phyloP scores from a whole-genome alignment of 495 filamentous ascomycete genomes.

The Penicillium antarcticum region DNA sequence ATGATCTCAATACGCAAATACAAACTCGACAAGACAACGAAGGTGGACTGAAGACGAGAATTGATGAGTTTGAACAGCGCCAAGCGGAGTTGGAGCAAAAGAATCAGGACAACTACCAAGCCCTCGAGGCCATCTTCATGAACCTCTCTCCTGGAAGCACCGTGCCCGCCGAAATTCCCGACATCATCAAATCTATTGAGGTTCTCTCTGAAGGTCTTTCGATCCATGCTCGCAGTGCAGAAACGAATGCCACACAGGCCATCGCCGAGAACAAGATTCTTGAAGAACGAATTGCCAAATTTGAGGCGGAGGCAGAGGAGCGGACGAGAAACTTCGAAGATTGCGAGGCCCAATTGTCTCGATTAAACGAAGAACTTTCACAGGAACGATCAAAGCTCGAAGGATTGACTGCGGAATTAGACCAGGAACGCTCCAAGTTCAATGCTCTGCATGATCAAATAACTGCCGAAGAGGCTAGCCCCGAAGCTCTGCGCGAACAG shows the following conservation, averaged over 20 bases:
- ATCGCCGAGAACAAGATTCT: constrained; percentile 43
- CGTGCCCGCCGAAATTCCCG: constrained; percentile 54
- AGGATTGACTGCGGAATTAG: constrained; percentile 60
- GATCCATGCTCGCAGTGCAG: constrained; percentile 41
- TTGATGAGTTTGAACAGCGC: constrained; percentile 48
- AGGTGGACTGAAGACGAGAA: constrained; percentile 39
- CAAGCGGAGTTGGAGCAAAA: constrained; percentile 43
- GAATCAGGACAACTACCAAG: constrained; percentile 50
- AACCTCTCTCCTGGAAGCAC: constrained; percentile 55
- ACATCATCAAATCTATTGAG: constrained; percentile 62
- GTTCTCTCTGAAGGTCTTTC: constrained; percentile 55
- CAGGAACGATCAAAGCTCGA: constrained; percentile 56
- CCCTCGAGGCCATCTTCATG: constrained; percentile 59
- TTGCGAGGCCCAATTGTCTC: constrained; percentile 35
- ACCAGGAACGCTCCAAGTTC: constrained; percentile 63
- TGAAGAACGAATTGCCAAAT: constrained; percentile 46
- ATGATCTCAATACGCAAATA: constrained; percentile 42
- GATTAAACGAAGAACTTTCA: constrained; percentile 39
- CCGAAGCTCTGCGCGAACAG: constrained; percentile 67
- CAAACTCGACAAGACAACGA: constrained; percentile 50
- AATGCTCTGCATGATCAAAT: constrained; percentile 63
- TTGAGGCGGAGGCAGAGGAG: constrained; percentile 35
- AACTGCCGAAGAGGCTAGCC: constrained; percentile 74
- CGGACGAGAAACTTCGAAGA: constrained; percentile 45
- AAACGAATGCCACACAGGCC: constrained; percentile 35